A percentile compares a stretch with the other conserved stretches of the same genome.
These are phyloP conservation scores for Symbiodinium pilosum DNA, from an alignment of 73 alveolate species.

Conservation along the genomic window DNA sequence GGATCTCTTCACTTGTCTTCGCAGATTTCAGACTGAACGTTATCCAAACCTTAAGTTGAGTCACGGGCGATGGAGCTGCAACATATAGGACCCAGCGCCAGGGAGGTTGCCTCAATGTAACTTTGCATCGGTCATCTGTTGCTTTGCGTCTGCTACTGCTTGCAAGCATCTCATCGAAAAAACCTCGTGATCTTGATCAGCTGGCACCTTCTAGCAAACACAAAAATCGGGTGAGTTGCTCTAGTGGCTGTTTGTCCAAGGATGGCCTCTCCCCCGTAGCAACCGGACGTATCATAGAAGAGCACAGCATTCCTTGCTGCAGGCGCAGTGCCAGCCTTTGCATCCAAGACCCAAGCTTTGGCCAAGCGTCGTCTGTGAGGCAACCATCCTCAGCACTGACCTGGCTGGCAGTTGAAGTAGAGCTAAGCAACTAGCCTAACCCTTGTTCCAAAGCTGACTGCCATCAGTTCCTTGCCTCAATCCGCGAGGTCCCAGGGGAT, in stretches of 20 bases:
- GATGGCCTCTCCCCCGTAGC: slow-evolving; percentile 63
- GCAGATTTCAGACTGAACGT: no score
- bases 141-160: no score
- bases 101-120: slow-evolving; percentile 42
- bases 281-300: slow-evolving; percentile 50
- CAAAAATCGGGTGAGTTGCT: background rate
- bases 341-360: background rate
- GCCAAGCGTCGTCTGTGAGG: slow-evolving; percentile 48
- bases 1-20: no score
- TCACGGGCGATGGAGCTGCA: slow-evolving; percentile 72
- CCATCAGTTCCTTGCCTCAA: slow-evolving; percentile 17
- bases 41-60: background rate
- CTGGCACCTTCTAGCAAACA: slow-evolving; percentile 20
- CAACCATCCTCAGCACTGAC: slow-evolving; percentile 50
- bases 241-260: background rate
- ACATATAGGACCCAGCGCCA: slow-evolving; percentile 29
- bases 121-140: no score
- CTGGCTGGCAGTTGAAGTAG: no score
- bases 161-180: slow-evolving; percentile 24
- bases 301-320: slow-evolving; percentile 14
- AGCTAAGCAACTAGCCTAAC: no score
- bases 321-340: background rate
- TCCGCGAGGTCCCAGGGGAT: slow-evolving; percentile 76
- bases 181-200: slow-evolving; percentile 34
- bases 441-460: no score